phyloP scores from a whole-genome alignment of 352 stramenopile genomes.

The Pythium coloratum region DNA sequence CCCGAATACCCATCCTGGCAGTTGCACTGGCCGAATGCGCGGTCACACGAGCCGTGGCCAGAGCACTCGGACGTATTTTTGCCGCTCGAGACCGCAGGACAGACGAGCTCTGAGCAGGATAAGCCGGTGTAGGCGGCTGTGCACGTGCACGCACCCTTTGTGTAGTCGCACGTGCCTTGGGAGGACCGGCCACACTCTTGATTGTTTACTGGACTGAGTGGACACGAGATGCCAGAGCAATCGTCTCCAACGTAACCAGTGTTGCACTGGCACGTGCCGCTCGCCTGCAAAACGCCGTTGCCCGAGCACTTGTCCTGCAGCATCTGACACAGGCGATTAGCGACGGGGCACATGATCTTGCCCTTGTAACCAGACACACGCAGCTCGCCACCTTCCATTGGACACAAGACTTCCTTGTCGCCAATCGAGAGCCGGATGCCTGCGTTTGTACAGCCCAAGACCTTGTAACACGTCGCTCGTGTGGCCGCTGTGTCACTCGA shows the following conservation, averaged over 20 bases:
- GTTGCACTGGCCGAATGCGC: conserved; percentile 42
- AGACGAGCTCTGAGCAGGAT: conserved; percentile 60
- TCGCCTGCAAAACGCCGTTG: conserved; percentile 50
- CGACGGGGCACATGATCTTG: conserved; percentile 47
- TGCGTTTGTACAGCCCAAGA: conserved; percentile 44
- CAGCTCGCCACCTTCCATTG: conserved; percentile 54
- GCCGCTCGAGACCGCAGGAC: conserved; percentile 29
- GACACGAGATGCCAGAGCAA: conserved; percentile 57
- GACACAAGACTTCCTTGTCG: conserved; percentile 54
- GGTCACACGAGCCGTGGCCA: conserved; percentile 59
- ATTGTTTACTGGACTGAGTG: conserved; percentile 22
- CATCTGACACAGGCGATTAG: conserved; percentile 58
- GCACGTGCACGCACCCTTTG: conserved; percentile 48
- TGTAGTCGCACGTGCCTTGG: conserved; percentile 51
- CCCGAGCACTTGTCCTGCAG: conserved; percentile 71
- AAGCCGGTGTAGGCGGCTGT: conserved; percentile 51
- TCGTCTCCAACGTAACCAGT: conserved; percentile 48
- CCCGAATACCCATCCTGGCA: conserved; percentile 59
- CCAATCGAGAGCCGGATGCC: conserved; percentile 51
- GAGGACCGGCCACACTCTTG: conserved; percentile 40
- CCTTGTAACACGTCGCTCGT: conserved; percentile 57
- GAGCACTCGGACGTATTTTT: conserved; percentile 66
- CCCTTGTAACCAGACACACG: conserved; percentile 50
- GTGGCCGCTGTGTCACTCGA: conserved; percentile 34
- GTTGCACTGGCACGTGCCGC: conserved; percentile 56